Evolutionary conservation across 768 basidiomycete species (phyloP).

Genomic region (Pisolithus microcarpus): DNA sequence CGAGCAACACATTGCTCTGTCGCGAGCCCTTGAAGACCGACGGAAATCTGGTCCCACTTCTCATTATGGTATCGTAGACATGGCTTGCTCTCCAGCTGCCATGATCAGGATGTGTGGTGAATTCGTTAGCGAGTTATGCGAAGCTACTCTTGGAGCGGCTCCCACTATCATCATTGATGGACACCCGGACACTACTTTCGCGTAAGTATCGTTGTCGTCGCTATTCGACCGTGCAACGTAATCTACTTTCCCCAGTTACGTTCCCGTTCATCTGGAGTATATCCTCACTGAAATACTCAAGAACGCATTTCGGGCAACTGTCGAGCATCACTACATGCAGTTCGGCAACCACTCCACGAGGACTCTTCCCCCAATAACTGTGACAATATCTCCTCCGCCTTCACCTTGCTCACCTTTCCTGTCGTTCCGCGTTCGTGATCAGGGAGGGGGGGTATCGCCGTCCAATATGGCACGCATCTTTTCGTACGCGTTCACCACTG

Average conservation of each 20-base stretch:
- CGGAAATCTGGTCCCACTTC: conserved; percentile 24
- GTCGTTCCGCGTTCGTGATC: conserved; percentile 75
- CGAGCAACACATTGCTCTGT: conserved; percentile 85
- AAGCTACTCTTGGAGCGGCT: conserved; percentile 70
- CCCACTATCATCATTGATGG: conserved; percentile 71
- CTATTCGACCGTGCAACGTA: conserved; percentile 5
- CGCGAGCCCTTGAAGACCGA: conserved; percentile 51
- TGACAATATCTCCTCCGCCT: conserved; percentile 63
- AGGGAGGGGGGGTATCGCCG: conserved; percentile 78
- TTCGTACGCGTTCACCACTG: conserved; percentile 89
- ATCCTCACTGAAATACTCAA: conserved; percentile 87
- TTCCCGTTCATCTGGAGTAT: conserved; percentile 88
- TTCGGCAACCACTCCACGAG: conserved; percentile 28
- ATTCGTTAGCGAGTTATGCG: conserved; percentile 80
- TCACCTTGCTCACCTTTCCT: conserved; percentile 40
- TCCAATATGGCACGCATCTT: conserved; percentile 74
- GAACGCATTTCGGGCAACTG: conserved; percentile 85
- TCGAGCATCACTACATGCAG: conserved; percentile 58
- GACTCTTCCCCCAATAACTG: conserved; percentile 52
- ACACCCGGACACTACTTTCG: conserved; percentile 60
- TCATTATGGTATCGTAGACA: conserved; percentile 69
- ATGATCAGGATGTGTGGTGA: conserved; percentile 77
- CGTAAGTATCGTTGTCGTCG: conserved; percentile 44
- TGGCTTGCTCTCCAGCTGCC: conserved; percentile 58
- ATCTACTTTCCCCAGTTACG: conserved; percentile 46